A percentile compares a stretch with the other conserved stretches of the same genome.
Evolutionary conservation across 257 asterid species (phyloP).

Genomic region (Solanum pennellii): DNA sequence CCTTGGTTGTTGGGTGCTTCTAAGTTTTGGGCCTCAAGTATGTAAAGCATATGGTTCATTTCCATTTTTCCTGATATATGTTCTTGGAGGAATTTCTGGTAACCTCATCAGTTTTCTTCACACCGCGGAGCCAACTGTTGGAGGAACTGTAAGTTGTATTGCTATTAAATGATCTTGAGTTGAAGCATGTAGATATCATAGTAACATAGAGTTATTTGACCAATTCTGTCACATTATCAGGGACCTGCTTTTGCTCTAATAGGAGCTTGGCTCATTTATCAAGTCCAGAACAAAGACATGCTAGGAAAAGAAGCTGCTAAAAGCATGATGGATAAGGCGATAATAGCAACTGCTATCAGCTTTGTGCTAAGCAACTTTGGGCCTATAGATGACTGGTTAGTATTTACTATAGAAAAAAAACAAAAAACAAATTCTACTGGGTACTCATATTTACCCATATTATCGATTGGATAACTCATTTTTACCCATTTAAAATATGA

Average conservation of each 20-base stretch:
- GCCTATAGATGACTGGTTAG: slow-evolving; percentile 79
- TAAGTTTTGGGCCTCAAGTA: slow-evolving; percentile 55
- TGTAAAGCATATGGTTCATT: slow-evolving; percentile 48
- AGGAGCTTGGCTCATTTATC: slow-evolving; percentile 76
- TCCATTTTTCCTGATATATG: slow-evolving; percentile 52
- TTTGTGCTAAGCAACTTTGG: slow-evolving; percentile 51
- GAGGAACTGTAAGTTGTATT: slow-evolving; percentile 55
- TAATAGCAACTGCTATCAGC: slow-evolving; percentile 44
- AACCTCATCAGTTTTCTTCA: slow-evolving; percentile 73
- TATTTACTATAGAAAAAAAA: background rate
- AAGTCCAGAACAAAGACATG: slow-evolving; percentile 46
- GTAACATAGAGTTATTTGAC: background rate
- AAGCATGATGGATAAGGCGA: slow-evolving; percentile 38
- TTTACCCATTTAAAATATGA: no score
- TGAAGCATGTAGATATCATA: background rate
- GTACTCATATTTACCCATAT: no score
- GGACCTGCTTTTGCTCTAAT: slow-evolving; percentile 72
- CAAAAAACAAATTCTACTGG: no score
- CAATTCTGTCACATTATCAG: slow-evolving; percentile 19
- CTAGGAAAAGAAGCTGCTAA: slow-evolving; percentile 30
- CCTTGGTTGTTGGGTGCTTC: slow-evolving; percentile 61
- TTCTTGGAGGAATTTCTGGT: slow-evolving; percentile 78
- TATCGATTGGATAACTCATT: no score
- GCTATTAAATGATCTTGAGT: background rate
- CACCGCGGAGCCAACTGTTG: slow-evolving; percentile 66